Base-by-base conservation (phyloP, 2,329 filamentous ascomycete genomes). In the Aspergillus candidus region DNA sequence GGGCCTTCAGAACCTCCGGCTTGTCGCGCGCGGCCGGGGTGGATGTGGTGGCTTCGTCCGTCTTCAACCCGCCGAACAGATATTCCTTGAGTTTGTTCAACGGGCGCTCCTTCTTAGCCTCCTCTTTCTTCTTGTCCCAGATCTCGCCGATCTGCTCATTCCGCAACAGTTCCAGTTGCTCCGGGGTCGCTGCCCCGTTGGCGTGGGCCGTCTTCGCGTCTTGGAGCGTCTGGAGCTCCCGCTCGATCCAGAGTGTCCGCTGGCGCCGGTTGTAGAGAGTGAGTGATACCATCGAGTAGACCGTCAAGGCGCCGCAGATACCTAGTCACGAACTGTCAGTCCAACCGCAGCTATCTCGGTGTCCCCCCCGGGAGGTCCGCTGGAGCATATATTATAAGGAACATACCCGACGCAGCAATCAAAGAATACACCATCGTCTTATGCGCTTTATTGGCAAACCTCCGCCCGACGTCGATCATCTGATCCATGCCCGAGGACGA, bases 181-280 rank as follows among this genome's bases (percentile, higher is more conserved):
- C 67, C 17, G 59, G 29, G 6, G 63, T 67, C 4, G 70, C 65
- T 13, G 59, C 61, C 32, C 71, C 68, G 22, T 58, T 56, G 32
- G 68, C 58, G 43, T 63, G 67, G n/a, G 70, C 70, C 36, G 60
- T 52, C 36, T 65, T 62, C n/a, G 71, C 71, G 12, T 68, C 60
- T 32, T 68, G 61, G n/a, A 73, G 59, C 17, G 56, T 59, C 50
- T 66, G 59, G 40, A 72, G 46, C 54, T 73, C 68, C 38, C 59
- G 63, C 56, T 81, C 74, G 50, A 81, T 73, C 72, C 75, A 86
- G 50, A 83, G 77, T 32, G 72, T 72, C 44, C 77, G 72, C 69
- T 83, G 81, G 46, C 77, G 73, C 43, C 82, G 76, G 63, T 85
- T 86, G 68, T 84, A 81, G 47, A 83, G 65, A 46, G 84, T 73